Percentiles rank a stretch among this genome's conserved stretches.
phyloP scores from a whole-genome alignment of 208 protist genomes.

The Acanthamoeba triangularis region DNA sequence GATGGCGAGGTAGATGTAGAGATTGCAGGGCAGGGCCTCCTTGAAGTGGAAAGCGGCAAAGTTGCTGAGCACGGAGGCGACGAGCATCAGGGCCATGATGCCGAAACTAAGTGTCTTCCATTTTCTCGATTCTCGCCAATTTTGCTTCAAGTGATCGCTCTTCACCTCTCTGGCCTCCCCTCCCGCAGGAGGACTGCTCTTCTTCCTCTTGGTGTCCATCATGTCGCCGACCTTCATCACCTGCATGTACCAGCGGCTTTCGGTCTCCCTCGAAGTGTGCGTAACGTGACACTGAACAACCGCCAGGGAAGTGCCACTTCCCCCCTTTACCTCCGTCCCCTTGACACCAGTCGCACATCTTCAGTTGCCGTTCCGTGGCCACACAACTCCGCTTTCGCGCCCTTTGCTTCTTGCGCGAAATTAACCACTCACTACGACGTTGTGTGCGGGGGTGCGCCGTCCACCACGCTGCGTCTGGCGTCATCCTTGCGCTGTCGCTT shows the following conservation, averaged over 20 bases:
- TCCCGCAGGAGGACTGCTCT: too few relatives aligned
- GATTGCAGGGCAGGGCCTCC: slow-evolving; percentile 13
- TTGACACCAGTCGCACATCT: too few relatives aligned
- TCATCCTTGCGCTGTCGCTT: slow-evolving; percentile 25
- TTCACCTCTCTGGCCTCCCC: too few relatives aligned
- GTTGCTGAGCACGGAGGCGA: slow-evolving; percentile 15
- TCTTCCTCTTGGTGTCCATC: neutral
- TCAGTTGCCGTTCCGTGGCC: too few relatives aligned
- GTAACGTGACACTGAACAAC: too few relatives aligned
- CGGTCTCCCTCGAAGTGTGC: too few relatives aligned
- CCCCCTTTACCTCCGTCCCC: too few relatives aligned
- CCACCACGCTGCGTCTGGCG: neutral
- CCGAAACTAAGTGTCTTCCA: neutral
- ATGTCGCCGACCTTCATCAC: neutral
- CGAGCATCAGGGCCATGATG: neutral
- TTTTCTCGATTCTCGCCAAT: slow-evolving; percentile 31
- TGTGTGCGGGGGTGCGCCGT: too few relatives aligned
- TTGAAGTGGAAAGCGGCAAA: slow-evolving; percentile 56
- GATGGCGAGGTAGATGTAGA: slow-evolving; percentile 54
- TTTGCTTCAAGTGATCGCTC: neutral
- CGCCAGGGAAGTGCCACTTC: too few relatives aligned
- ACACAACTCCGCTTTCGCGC: too few relatives aligned
- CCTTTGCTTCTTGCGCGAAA: too few relatives aligned
- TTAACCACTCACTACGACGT: too few relatives aligned
- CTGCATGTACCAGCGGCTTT: neutral